These are phyloP conservation scores for Arachnopeziza araneosa DNA, from an alignment of 2,329 filamentous ascomycete genomes.

Conservation along the genomic window DNA sequence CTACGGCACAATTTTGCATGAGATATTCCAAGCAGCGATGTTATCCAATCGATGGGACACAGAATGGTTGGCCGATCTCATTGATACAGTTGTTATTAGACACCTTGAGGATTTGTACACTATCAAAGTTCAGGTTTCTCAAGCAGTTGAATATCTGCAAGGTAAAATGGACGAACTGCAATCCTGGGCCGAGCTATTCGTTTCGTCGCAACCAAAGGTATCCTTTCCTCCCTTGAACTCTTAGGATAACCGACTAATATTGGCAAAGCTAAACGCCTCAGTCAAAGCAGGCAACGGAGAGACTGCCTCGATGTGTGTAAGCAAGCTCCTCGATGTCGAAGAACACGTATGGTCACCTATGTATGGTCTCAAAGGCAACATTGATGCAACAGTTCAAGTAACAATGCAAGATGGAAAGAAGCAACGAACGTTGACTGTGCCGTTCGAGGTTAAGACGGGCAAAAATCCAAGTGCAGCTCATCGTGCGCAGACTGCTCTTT, in stretches of 20 bases:
- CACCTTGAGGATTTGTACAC: conserved; percentile 88
- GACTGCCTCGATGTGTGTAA: conserved; percentile 76
- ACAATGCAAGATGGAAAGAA: conserved; percentile 67
- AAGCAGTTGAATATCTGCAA: conserved; percentile 73
- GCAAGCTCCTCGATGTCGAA: conserved; percentile 91
- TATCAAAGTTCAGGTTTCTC: conserved; percentile 67
- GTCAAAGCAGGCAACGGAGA: conserved; percentile 76
- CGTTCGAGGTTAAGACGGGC: conserved; percentile 94
- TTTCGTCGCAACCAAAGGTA: conserved; percentile 65
- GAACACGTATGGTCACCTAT: conserved; percentile 98
- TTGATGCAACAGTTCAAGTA: conserved; percentile 93
- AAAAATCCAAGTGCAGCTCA: conserved; percentile 77
- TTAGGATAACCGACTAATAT: not conserved
- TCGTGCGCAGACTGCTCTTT: conserved; percentile 88
- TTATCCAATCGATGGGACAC: conserved; percentile 76
- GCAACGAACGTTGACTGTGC: conserved; percentile 69
- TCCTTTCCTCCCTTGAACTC: conserved; percentile 17
- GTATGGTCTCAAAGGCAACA: conserved; percentile 96
- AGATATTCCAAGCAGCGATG: conserved; percentile 89
- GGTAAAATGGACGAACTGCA: conserved; percentile 79
- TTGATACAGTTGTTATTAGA: conserved; percentile 63
- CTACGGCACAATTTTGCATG: conserved; percentile 90
- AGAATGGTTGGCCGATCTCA: conserved; percentile 58
- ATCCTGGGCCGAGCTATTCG: conserved; percentile 77
- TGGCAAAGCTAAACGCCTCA: conserved; percentile 54